Percentiles rank a stretch among this genome's conserved stretches.
Evolutionary conservation across 176 grass and related monocot genomes (phyloP).

Genomic region (Triticum timopheevii): DNA sequence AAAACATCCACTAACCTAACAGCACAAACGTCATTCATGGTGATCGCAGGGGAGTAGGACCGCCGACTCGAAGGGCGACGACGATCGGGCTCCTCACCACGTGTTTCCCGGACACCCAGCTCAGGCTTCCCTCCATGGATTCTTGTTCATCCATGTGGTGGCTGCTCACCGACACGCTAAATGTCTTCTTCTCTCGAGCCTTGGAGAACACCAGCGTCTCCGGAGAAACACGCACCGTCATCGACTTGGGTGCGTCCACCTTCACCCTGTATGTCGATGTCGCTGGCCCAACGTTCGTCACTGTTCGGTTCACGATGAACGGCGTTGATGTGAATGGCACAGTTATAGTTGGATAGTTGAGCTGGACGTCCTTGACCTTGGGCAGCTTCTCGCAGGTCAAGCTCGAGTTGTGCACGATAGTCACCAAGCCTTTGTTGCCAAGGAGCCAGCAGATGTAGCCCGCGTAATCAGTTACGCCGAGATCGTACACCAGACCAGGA

Average conservation of each 20-base stretch:
- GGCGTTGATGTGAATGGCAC: neutral
- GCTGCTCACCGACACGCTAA: conserved; percentile 32
- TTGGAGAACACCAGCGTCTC: conserved; percentile 21
- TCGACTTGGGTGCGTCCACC: neutral
- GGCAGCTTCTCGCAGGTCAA: conserved; percentile 16
- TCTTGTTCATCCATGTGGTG: neutral
- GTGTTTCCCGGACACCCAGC: neutral
- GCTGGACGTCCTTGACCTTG: neutral
- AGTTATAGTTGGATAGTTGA: conserved; percentile 45
- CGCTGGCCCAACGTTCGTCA: conserved; percentile 27
- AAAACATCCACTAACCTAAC: neutral
- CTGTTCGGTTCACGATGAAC: conserved; percentile 30
- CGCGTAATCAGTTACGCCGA: conserved; percentile 22
- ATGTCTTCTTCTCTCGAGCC: conserved; percentile 14
- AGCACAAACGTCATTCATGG: neutral
- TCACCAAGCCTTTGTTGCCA: neutral
- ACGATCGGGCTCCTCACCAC: neutral
- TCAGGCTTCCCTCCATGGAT: neutral
- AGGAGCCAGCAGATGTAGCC: conserved; percentile 33
- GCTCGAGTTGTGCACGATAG: neutral
- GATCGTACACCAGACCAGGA: conserved; percentile 51
- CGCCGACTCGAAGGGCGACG: neutral
- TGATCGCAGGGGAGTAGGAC: neutral
- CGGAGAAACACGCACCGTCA: conserved; percentile 15
- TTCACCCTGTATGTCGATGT: conserved; percentile 15